phyloP scores from a whole-genome alignment of 352 stramenopile species.

The Phytophthora ramorum region DNA sequence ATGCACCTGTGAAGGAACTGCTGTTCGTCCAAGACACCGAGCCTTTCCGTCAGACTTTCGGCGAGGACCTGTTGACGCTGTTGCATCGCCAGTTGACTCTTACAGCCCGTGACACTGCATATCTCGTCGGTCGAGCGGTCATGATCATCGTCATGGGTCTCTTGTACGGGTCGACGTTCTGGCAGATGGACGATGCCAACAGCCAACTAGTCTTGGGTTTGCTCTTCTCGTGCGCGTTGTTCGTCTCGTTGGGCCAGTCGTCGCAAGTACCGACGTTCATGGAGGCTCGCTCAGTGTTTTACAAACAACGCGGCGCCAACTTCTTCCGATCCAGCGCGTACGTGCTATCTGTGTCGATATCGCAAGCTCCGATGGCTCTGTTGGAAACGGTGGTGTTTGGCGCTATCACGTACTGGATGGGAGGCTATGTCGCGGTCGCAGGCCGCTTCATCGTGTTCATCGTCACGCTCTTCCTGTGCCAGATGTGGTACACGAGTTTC shows the following conservation, averaged over 20 bases:
- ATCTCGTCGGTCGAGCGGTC: slow-evolving; percentile 51
- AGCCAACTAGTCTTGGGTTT: slow-evolving; percentile 80
- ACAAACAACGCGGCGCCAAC: slow-evolving; percentile 90
- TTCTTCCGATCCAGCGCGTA: slow-evolving; percentile 88
- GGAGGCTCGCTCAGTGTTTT: slow-evolving; percentile 74
- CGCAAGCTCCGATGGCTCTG: slow-evolving; percentile 55
- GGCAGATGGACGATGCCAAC: slow-evolving; percentile 60
- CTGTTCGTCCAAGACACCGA: slow-evolving; percentile 20
- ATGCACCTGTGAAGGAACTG: slow-evolving; percentile 38
- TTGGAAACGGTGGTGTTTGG: slow-evolving; percentile 87
- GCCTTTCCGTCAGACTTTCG: slow-evolving; percentile 56
- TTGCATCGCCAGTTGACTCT: slow-evolving; percentile 69
- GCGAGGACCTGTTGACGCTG: slow-evolving; percentile 47
- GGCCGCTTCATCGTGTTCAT: slow-evolving; percentile 67
- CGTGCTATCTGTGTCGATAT: slow-evolving; percentile 62
- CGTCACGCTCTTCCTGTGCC: slow-evolving; percentile 63
- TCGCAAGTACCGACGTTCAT: slow-evolving; percentile 87
- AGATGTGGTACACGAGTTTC: slow-evolving; percentile 79
- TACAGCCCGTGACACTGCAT: slow-evolving; percentile 65
- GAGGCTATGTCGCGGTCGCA: slow-evolving; percentile 62
- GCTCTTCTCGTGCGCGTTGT: slow-evolving; percentile 89
- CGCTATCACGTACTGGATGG: slow-evolving; percentile 90
- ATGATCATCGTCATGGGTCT: slow-evolving; percentile 70
- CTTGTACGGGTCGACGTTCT: slow-evolving; percentile 74
- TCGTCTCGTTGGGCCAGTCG: slow-evolving; percentile 82